Percentiles rank a stretch among this genome's conserved stretches.
Evolutionary conservation across 2,329 filamentous ascomycete species (phyloP).

Genomic region (Aspergillus pseudoviridinutans): DNA sequence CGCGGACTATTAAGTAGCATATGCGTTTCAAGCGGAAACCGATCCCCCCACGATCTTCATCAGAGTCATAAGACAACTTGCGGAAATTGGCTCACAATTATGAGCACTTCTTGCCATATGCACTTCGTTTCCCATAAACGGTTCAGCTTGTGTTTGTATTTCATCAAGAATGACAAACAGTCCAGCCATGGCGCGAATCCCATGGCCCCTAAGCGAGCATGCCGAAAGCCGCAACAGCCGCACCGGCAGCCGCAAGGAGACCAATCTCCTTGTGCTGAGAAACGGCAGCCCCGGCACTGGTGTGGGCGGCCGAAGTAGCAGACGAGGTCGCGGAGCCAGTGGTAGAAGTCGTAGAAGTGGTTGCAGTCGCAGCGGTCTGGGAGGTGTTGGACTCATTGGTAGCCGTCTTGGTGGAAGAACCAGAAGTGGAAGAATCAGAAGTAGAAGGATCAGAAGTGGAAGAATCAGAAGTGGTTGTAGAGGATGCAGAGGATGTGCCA

Average conservation of each 20-base stretch:
- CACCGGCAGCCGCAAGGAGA: slow-evolving; percentile 28
- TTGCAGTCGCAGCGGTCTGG: not conserved
- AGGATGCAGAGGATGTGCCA: slow-evolving; percentile 9
- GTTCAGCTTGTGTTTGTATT: not conserved
- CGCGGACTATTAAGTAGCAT: not conserved
- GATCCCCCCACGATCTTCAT: not conserved
- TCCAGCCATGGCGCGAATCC: not conserved
- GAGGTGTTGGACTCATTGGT: slow-evolving; percentile 8
- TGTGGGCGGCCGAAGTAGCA: slow-evolving; percentile 15
- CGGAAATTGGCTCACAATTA: not conserved
- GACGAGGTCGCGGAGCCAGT: not conserved
- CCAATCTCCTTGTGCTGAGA: slow-evolving; percentile 21
- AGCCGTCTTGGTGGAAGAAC: no score
- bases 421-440: not conserved
- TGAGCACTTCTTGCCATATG: not conserved
- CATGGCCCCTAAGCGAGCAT: slow-evolving; percentile 20
- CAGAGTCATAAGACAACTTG: not conserved
- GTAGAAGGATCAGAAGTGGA: slow-evolving; percentile 7
- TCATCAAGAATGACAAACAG: not conserved
- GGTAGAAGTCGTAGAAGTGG: not conserved
- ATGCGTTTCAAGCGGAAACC: not conserved
- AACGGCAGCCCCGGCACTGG: slow-evolving; percentile 17
- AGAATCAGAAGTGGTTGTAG: not conserved
- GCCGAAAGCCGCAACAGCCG: slow-evolving; percentile 23
- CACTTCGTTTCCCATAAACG: not conserved